Base-by-base conservation (phyloP, 352 stramenopile species). In the Globisporangium parvum region DNA sequence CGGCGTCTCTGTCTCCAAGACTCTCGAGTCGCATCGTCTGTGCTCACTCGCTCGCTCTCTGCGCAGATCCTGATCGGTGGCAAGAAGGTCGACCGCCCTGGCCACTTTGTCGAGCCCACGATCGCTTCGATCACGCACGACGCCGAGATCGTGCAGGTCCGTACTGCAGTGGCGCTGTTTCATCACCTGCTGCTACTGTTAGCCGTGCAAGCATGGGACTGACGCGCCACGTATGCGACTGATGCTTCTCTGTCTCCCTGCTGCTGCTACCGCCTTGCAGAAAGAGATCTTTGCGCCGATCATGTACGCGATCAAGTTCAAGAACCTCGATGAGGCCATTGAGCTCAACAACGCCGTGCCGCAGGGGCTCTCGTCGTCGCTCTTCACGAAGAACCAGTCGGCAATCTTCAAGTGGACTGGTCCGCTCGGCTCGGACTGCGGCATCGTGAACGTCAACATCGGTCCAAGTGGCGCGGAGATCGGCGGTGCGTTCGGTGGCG, bases 391-490 rank as follows among this genome's bases (percentile, higher is more conserved):
- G 62, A 93, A 95, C 63, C 85, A 96, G 65, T 73, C 80, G 26
- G 85, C 91, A n/a, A 87, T 96, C 51, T 96, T 97, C 65, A 90
- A 96, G 71, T 97, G 89, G 89, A 93, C 89, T 0, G 89, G 91
- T 12, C 82, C 89, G 12, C 59, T 80, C 28, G 91, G 91, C 56
- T 96, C 87, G 52, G 91, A 97, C 69, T 96, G 83, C 57, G 91
- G 91, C 50, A 96, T 97, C 50, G 89, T 97, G 46, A 97, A 97
- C 70, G 71, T 97, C 54, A 97, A 97, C 69, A 97, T 96, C 47
- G 87, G 87, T 20, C 85, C 89, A 12, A 96, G 83, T 33, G 91
- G 91, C 53, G 91, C 91, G 45, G 91, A 97, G 67, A 97, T 97
- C 59, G 91, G 91, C 26, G 89, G 90, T 44, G 91, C 91, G 17